These are phyloP conservation scores for Colletotrichum nymphaeae DNA, from an alignment of 2,329 filamentous ascomycete genomes.

Conservation along the genomic window DNA sequence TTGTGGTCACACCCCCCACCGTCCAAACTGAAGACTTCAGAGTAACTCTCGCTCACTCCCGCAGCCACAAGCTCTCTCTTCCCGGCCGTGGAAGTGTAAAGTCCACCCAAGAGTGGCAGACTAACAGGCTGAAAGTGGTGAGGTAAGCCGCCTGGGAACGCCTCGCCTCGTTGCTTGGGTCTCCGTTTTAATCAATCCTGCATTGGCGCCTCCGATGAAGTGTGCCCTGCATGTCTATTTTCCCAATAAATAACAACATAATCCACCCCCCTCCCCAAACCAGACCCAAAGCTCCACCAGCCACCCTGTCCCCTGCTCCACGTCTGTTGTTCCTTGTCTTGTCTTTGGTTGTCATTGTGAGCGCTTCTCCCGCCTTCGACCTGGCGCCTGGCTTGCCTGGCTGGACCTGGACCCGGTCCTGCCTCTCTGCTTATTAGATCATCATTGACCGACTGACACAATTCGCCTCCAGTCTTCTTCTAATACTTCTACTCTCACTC, in stretches of 20 bases:
- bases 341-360: constrained; percentile 35
- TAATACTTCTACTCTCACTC: constrained; percentile 28
- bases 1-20: constrained; percentile 25
- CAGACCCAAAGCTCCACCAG: constrained; percentile 27
- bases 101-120: background rate
- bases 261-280: constrained; percentile 13
- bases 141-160: background rate
- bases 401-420: constrained; percentile 20
- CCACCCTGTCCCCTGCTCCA: constrained; percentile 35
- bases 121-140: background rate
- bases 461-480: constrained; percentile 33
- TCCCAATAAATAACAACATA: constrained; percentile 12
- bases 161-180: constrained; percentile 24
- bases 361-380: constrained; percentile 36
- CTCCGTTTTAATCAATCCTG: constrained; percentile 29
- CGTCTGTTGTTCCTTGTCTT: constrained; percentile 33
- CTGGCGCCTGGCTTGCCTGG: constrained; percentile 27
- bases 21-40: background rate
- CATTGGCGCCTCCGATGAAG: constrained; percentile 32
- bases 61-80: constrained; percentile 4
- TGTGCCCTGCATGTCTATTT: constrained; percentile 29
- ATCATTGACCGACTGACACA: constrained; percentile 34
- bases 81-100: background rate
- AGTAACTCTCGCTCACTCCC: background rate
- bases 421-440: constrained; percentile 36